Conservation (phyloP, 202 grass and related monocot genomes). For the Zizania palustris region DNA sequence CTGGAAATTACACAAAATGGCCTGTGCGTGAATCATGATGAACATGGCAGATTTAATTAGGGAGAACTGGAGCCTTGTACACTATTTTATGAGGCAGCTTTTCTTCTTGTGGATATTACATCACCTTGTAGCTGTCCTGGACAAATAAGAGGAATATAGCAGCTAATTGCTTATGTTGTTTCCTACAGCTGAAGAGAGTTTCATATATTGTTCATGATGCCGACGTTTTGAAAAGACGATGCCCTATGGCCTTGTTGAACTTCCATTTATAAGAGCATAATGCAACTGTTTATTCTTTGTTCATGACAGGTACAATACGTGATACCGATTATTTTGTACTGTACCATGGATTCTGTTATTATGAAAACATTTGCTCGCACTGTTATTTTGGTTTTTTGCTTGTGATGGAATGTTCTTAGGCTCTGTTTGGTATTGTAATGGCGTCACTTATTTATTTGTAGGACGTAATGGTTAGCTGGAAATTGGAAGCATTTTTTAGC, state of each 20-base stretch:
- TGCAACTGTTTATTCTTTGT: slow-evolving; percentile 40
- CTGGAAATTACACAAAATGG: slow-evolving; percentile 5
- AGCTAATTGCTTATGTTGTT: slow-evolving; percentile 43
- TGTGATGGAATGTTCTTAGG: neutral
- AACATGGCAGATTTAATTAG: slow-evolving; percentile 30
- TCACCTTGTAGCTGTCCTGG: slow-evolving; percentile 39
- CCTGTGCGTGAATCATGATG: slow-evolving; percentile 11
- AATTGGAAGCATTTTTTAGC: too few species aligned
- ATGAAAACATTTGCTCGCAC: slow-evolving; percentile 25
- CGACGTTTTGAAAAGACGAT: neutral
- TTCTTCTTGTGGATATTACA: slow-evolving; percentile 50
- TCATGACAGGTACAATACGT: slow-evolving; percentile 24
- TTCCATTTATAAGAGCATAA: slow-evolving; percentile 41
- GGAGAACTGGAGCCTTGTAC: slow-evolving; percentile 40
- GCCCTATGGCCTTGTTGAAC: slow-evolving; percentile 18
- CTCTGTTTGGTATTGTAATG: neutral
- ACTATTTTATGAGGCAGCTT: slow-evolving; percentile 43
- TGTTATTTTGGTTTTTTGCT: slow-evolving; percentile 1
- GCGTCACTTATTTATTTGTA: neutral
- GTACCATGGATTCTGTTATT: slow-evolving; percentile 44
- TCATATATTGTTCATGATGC: slow-evolving; percentile 34
- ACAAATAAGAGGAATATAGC: slow-evolving; percentile 27
- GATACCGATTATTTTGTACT: slow-evolving; percentile 48
- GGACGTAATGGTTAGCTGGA: too few species aligned
- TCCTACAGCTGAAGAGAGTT: slow-evolving; percentile 2